These are phyloP conservation scores for Wallacemonas collosoma DNA, from an alignment of 208 protist genomes.

Conservation along the genomic window DNA sequence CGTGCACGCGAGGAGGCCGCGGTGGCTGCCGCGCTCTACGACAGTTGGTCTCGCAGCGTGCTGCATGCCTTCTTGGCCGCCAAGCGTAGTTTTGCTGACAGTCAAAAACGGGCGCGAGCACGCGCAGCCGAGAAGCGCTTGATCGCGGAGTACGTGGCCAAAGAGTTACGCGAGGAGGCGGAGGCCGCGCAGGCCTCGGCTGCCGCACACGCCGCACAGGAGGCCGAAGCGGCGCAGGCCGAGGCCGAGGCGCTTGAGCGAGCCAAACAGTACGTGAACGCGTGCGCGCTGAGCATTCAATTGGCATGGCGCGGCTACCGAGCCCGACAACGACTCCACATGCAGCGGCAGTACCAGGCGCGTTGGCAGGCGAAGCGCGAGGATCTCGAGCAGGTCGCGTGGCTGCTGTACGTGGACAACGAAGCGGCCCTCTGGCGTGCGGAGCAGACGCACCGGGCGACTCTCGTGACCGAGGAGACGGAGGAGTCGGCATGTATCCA, in stretches of 20 bases:
- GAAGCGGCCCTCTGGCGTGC: conserved; percentile 22
- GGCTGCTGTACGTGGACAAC: conserved; percentile 29
- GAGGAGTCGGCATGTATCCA: conserved; percentile 14
- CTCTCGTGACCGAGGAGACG: conserved; percentile 22
- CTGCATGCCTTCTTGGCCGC: conserved; percentile 10
- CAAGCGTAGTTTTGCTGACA: conserved; percentile 12
- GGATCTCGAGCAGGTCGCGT: conserved; percentile 38
- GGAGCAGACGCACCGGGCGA: conserved; percentile 24
- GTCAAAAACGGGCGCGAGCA: conserved; percentile 16
- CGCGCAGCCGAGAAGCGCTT: conserved; percentile 37
- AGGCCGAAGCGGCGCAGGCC: conserved; percentile 11
- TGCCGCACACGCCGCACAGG: conserved; percentile 34
- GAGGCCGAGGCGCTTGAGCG: conserved; percentile 24
- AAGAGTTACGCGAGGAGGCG: conserved; percentile 44
- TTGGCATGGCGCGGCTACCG: conserved; percentile 35
- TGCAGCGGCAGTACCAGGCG: conserved; percentile 14
- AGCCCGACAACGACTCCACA: conserved; percentile 26
- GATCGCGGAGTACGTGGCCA: conserved; percentile 30
- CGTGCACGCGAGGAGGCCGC: conserved; percentile 20
- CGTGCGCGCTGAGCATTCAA: conserved; percentile 39
- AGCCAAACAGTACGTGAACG: conserved; percentile 20
- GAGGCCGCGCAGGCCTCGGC: conserved; percentile 46
- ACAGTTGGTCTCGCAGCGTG: conserved; percentile 9
- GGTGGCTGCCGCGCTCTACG: conserved; percentile 12
- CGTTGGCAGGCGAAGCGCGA: conserved; percentile 36